Percentiles rank a stretch among this genome's conserved stretches.
These are phyloP conservation scores for Ceratobasidium sp. DNA, from an alignment of 1,284 basidiomycete genomes.

Conservation along the genomic window DNA sequence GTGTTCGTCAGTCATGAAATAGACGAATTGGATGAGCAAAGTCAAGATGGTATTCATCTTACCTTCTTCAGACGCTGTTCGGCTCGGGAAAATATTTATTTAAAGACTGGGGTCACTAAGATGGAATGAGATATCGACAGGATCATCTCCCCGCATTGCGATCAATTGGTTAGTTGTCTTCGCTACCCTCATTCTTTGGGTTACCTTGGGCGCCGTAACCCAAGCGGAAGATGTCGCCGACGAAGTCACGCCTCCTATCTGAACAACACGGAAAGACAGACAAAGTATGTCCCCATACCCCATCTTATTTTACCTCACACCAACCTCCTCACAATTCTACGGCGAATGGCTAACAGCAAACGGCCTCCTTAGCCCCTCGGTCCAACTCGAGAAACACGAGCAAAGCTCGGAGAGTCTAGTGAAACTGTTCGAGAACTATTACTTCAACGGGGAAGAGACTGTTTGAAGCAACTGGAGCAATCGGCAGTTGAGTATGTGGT, in stretches of 20 bases:
- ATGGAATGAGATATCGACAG: too few species aligned
- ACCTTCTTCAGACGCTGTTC: not conserved
- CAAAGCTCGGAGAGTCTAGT: slow-evolving; percentile 11
- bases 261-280: slow-evolving; percentile 32
- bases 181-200: not conserved
- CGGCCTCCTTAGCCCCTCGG: slow-evolving; percentile 8
- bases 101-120: too few species aligned
- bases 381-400: slow-evolving; percentile 26
- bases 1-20: not conserved
- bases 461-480: slow-evolving; percentile 1
- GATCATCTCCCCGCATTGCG: not conserved
- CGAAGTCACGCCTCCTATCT: not conserved
- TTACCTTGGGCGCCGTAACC: not conserved
- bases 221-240: not conserved
- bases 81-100: not conserved
- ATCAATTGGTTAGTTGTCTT: slow-evolving; percentile 17
- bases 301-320: not conserved
- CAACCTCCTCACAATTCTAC: not conserved
- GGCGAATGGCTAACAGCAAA: slow-evolving; percentile 31
- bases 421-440: slow-evolving; percentile 24
- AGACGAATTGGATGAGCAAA: too few species aligned
- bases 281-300: slow-evolving; percentile 2
- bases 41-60: too few species aligned
- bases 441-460: slow-evolving; percentile 29
- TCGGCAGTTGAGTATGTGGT: slow-evolving; percentile 19